Evolutionary conservation across 1,139 yeast species (phyloP), one percentile per base, ranked within the genome.

Genomic region (Blastobotrys buckinghamii): DNA sequence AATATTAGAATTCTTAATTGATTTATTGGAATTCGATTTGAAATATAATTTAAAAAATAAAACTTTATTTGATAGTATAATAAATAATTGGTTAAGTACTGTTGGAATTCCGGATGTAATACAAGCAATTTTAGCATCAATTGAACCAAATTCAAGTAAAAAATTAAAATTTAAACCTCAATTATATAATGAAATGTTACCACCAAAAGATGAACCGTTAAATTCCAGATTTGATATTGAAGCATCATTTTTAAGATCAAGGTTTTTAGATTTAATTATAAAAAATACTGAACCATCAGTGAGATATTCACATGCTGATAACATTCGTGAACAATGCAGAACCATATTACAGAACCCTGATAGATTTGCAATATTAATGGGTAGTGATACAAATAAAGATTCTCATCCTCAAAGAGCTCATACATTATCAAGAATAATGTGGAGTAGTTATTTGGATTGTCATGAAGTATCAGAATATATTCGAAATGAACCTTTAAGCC

Each of bases 21-120:
- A 50, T 13, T 32, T 54, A 16, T 39, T 55, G 38, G 57, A 55
- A 42, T 24, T 30, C 9, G 54, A 55, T 39, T 36, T 39, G 13
- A 49, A 24, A 15, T 15, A 34, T 27, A 35, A 40, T 1, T 10
- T 8, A 5, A 13, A 13, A 13, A 16, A 35, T 13, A 32, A 32
- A 5, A 17, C 39, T 19, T 4, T 17, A 17, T 2, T 3, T 4
- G 27, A 26, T 17, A 29, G 39, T 9, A 27, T 37, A 13, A 39
- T 47, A 19, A 6, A 26, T 43, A 8, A 29, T 10, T 47, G 50
- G 50, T 17, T 15, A 16, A 30, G 19, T 10, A 13, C 9, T 15
- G 26, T 36, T 15, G 38, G 36, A 3, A 27, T 34, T 12, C 35
- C 46, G 1, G 41, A 35, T 10, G 30, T 40, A 13, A 24, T 47